Conservation (phyloP, 331 rosid species). For the Cydonia oblonga region DNA sequence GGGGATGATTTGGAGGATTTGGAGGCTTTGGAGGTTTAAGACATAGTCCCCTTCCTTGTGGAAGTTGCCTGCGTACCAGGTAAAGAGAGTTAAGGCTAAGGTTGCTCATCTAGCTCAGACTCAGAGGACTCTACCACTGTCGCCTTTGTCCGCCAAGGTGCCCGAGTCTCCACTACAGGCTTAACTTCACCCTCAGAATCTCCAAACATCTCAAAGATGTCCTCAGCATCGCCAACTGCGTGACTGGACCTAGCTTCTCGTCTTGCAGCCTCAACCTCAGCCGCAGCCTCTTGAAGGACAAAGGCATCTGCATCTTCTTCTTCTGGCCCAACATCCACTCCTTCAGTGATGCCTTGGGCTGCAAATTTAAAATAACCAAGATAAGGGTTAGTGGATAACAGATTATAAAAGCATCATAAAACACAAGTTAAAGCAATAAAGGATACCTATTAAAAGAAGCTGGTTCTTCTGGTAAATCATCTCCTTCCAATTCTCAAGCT, state of each 20-base stretch:
- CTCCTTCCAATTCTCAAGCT: too few species aligned
- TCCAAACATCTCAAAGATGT: too few species aligned
- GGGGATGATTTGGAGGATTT: rapidly evolving
- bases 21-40: too few species aligned
- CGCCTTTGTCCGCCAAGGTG: rapidly evolving
- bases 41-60: rapidly evolving
- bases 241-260: rapidly evolving
- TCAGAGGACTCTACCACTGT: rapidly evolving
- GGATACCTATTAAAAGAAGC: too few species aligned
- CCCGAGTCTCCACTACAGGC: rapidly evolving
- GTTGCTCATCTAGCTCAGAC: rapidly evolving
- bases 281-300: rapidly evolving
- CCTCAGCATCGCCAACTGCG: rapidly evolving
- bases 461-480: too few species aligned
- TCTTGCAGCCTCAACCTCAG: too few species aligned
- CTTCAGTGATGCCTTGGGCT: too few species aligned
- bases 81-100: rapidly evolving
- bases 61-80: rapidly evolving
- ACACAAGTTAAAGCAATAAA: too few species aligned
- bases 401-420: too few species aligned
- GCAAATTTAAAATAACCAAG: too few species aligned
- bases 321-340: rapidly evolving
- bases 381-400: rapidly evolving
- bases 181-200: rapidly evolving
- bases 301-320: rapidly evolving